Conservation (phyloP, 495 filamentous ascomycete genomes). For the Neurospora sp. region DNA sequence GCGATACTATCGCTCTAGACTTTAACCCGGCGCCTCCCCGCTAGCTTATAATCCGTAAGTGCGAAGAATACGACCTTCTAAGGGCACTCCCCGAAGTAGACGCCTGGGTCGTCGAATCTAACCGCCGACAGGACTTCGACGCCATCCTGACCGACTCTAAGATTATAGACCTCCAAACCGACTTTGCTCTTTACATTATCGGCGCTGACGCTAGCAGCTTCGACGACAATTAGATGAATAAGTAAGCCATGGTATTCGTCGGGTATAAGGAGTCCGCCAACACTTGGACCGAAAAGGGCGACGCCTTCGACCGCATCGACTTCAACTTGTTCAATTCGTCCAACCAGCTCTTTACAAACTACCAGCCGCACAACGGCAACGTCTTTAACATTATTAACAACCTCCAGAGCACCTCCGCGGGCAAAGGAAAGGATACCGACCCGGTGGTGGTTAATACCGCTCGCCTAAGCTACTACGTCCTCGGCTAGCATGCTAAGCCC, state of each 20-base stretch:
- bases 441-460: conserved; percentile 21
- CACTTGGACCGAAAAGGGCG: conserved; percentile 14
- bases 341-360: conserved; percentile 46
- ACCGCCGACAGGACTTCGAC: conserved; percentile 26
- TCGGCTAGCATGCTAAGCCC: conserved; percentile 42
- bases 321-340: conserved; percentile 27
- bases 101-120: conserved; percentile 42
- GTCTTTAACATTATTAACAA: conserved; percentile 42
- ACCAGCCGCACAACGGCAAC: conserved; percentile 35
- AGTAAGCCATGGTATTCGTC: conserved; percentile 45
- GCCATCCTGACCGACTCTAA: conserved; percentile 8
- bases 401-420: conserved; percentile 24
- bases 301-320: conserved; percentile 6
- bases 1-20: conserved; percentile 12
- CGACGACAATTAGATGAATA: conserved; percentile 10
- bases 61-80: conserved; percentile 8
- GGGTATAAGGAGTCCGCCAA: conserved; percentile 21
- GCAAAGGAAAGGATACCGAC: not conserved
- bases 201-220: not conserved
- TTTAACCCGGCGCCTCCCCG: conserved; percentile 27
- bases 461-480: conserved; percentile 35
- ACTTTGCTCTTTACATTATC: conserved; percentile 37
- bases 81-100: conserved; percentile 3
- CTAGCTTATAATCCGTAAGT: conserved; percentile 34
- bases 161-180: conserved; percentile 34